Evolutionary conservation across 345 rosid species (phyloP).

Genomic region (Ceriops tagal): DNA sequence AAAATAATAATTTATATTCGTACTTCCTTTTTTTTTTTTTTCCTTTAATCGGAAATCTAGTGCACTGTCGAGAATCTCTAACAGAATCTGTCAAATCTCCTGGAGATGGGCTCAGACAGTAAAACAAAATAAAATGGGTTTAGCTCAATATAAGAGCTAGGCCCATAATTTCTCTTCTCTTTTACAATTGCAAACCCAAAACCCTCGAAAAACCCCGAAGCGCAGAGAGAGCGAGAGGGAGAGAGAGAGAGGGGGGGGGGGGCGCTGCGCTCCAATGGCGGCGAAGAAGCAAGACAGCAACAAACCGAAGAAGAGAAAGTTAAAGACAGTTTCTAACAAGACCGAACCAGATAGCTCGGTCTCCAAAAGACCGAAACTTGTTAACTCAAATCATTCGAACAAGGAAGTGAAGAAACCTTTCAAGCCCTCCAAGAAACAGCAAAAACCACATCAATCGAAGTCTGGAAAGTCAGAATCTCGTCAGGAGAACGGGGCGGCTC

Average conservation of each 20-base stretch:
- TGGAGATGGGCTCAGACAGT: no score
- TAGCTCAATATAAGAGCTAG: background rate
- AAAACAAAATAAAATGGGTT: no score
- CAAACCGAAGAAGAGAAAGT: conserved; percentile 42
- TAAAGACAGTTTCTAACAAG: conserved; percentile 20
- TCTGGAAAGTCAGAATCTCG: conserved; percentile 15
- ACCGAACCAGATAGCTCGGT: conserved; percentile 4
- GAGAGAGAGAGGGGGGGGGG: background rate
- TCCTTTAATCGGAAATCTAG: no score
- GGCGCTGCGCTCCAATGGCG: conserved; percentile 39
- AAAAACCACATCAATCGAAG: background rate
- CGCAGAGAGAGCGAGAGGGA: background rate
- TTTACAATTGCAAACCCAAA: background rate
- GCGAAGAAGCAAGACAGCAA: conserved; percentile 33
- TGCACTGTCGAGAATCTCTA: no score
- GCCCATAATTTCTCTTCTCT: background rate
- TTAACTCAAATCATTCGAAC: conserved; percentile 17
- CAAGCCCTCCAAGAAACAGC: conserved; percentile 15
- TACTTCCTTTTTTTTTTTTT: no score
- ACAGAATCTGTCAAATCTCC: no score
- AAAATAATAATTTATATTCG: no score
- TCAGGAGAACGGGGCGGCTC: conserved; percentile 15
- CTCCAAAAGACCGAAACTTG: conserved; percentile 41
- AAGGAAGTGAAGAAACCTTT: conserved; percentile 24
- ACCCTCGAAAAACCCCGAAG: conserved; percentile 5